phyloP scores from a whole-genome alignment of 371 early-diverging fungal genomes.

The Mortierella sp. region DNA sequence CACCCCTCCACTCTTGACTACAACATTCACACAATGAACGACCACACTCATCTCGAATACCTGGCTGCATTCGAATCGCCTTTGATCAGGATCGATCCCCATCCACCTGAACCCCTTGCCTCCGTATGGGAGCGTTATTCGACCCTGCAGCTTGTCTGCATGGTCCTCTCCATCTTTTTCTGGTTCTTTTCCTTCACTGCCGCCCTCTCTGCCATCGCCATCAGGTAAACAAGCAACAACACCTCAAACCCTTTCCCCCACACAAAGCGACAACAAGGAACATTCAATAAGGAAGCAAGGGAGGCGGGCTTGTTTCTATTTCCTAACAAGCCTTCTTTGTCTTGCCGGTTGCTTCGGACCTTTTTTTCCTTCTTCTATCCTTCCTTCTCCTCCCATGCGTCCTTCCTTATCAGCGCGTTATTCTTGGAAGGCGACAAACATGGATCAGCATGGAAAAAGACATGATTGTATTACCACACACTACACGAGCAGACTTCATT shows the following conservation, averaged over 20 bases:
- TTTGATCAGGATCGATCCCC: background rate
- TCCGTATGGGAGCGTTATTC: conserved; percentile 54
- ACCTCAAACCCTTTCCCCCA: background rate
- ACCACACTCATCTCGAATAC: conserved; percentile 6
- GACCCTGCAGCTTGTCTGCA: conserved; percentile 48
- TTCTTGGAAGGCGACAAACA: background rate
- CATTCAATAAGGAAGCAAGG: too few species aligned
- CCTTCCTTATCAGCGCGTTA: background rate
- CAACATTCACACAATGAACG: conserved; percentile 10
- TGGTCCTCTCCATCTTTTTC: conserved; percentile 49
- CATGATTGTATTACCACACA: background rate
- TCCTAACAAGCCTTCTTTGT: background rate
- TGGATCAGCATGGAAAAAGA: background rate
- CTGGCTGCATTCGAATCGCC: conserved; percentile 11
- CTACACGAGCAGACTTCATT: background rate
- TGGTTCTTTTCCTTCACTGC: conserved; percentile 54
- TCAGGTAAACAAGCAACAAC: conserved; percentile 37
- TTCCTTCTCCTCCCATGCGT: background rate
- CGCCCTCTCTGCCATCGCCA: conserved; percentile 43
- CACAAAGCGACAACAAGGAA: too few species aligned
- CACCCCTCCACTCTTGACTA: background rate
- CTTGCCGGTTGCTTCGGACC: background rate
- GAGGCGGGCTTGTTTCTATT: background rate
- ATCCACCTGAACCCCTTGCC: conserved; percentile 16
- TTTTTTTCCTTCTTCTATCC: background rate